Base-by-base conservation (phyloP, 2,329 filamentous ascomycete species). In the Penicillium frequentans region DNA sequence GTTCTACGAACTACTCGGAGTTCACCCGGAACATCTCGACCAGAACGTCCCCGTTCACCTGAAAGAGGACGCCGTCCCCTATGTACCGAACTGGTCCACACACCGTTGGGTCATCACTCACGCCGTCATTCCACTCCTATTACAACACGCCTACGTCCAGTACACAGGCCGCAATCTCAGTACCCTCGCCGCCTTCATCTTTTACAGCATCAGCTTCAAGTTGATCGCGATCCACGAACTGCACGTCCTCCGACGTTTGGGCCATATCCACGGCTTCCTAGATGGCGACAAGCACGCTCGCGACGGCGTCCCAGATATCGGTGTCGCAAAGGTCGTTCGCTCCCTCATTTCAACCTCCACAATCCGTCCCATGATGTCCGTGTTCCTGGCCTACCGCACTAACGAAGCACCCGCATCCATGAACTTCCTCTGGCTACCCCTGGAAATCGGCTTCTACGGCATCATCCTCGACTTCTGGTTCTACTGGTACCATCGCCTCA, bases 401-500 rank as follows among this genome's bases (percentile, higher is more conserved):
- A 39, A 45, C 23, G 43, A 64, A 29, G 45, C 59, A 0, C 66
- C 64, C 9, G 55, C 60, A 2, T 54, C 57, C 1, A 66, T 68
- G 31, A 63, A 42, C 35, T 66, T 64, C 39, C 24, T 33, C 56
- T 68, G 64, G 66, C 53, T 68, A 2, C 59, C 61, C 1, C 57
- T 68, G 0, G 66, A 68, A 39, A 57, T 53, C 11, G 64, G 66
- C 1, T 33, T 68, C 1, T 68, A 67, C 55, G 62, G 64, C 8
- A 62, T 68, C 39, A 64, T 65, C 58, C 60, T 68, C 57, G 66
- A 68, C 49, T 68, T 68, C 56, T 68, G 65, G 65, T 68, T 68
- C 56, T 68, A 68, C 56, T 68, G 64, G 66, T 68, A 68, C 52
- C 66, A 68, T 43, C 64, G 66, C 0, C n/a, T 61, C 3, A 67